Conservation (phyloP, 2,329 filamentous ascomycete species). For the Cercospora sp. region DNA sequence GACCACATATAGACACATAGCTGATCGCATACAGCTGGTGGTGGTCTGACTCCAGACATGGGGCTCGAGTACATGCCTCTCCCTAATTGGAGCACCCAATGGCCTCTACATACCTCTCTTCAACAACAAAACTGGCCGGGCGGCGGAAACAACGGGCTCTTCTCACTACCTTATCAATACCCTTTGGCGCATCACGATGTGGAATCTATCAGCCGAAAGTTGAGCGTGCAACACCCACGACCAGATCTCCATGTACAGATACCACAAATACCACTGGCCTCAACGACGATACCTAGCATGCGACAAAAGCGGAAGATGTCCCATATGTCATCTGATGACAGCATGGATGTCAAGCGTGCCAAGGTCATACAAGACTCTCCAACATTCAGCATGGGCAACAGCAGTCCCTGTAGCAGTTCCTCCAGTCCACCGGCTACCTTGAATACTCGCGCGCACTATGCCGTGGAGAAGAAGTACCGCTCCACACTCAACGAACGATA, state of each 20-base stretch:
- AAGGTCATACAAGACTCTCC: conserved; percentile 2
- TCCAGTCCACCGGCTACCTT: conserved; percentile 2
- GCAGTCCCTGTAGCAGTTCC: conserved; percentile 8
- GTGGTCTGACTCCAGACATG: conserved; percentile 5
- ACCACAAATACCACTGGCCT: background rate
- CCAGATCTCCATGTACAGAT: background rate
- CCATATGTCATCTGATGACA: background rate
- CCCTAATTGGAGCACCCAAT: conserved; percentile 4
- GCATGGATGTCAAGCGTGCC: conserved; percentile 2
- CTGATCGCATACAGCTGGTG: conserved; percentile 7
- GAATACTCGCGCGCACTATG: conserved; percentile 40
- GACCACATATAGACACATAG: background rate
- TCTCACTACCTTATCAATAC: background rate
- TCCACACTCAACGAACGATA: conserved; percentile 24
- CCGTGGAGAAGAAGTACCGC: conserved; percentile 37
- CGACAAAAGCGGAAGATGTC: conserved; percentile 17
- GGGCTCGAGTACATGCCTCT: conserved; percentile 7
- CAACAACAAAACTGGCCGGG: conserved; percentile 1
- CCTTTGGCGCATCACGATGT: background rate
- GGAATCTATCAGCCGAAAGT: background rate
- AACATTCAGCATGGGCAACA: conserved; percentile 1
- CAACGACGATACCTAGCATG: background rate
- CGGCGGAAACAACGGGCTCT: background rate
- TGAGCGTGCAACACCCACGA: background rate
- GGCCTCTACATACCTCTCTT: background rate